phyloP scores from a whole-genome alignment of 306 rosid genomes.

The Malus fusca region DNA sequence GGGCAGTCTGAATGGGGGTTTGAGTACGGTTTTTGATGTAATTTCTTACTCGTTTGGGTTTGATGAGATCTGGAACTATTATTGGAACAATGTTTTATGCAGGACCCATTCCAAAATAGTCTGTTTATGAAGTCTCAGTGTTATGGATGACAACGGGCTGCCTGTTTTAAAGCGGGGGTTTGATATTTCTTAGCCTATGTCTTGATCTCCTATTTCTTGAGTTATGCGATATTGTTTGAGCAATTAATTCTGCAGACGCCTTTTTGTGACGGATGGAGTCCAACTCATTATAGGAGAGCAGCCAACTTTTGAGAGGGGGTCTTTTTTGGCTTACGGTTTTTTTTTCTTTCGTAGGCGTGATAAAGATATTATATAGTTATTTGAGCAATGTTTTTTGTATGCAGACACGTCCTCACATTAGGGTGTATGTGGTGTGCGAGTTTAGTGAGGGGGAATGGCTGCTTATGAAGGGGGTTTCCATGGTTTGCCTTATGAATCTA shows the following conservation, averaged over 20 bases:
- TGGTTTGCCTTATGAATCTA: neutral
- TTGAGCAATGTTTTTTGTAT: neutral
- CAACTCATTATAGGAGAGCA: neutral
- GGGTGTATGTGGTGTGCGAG: neutral
- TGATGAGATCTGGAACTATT: neutral
- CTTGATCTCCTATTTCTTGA: neutral
- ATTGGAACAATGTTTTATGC: neutral
- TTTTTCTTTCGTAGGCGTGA: neutral
- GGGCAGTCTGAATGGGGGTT: too few relatives aligned
- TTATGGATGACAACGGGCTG: too few relatives aligned
- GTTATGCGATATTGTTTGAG: neutral
- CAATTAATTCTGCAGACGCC: neutral
- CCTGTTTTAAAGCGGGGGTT: neutral
- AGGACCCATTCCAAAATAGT: neutral
- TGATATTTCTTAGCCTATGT: neutral
- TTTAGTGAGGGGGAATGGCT: neutral
- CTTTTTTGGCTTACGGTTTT: neutral
- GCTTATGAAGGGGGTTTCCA: neutral
- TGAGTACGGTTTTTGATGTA: too few relatives aligned
- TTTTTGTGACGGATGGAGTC: neutral
- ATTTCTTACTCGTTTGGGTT: neutral
- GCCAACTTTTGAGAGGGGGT: neutral
- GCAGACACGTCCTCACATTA: neutral
- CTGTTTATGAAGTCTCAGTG: neutral
- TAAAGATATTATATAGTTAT: neutral